phyloP scores from a whole-genome alignment of 768 basidiomycete genomes.

The Daedaleopsis nitida region DNA sequence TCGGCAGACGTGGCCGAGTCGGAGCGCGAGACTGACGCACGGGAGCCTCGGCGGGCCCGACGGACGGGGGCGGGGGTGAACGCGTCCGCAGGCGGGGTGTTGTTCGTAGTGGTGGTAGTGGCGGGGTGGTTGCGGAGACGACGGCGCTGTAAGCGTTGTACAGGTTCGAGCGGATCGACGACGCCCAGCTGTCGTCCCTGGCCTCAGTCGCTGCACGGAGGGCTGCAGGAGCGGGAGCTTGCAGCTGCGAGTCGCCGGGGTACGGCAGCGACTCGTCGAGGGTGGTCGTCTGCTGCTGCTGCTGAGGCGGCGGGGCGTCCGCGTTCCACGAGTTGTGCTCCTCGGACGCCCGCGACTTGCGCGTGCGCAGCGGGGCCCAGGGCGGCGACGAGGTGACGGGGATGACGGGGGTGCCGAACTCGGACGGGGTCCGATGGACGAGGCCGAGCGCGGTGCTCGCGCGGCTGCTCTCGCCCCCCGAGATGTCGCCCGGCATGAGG shows the following conservation, averaged over 20 bases:
- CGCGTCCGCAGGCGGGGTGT: constrained; percentile 3
- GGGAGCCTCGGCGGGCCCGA: background rate
- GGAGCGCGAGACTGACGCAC: too few species aligned
- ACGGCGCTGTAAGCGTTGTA: constrained; percentile 53
- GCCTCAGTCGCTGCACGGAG: background rate
- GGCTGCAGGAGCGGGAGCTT: too few species aligned
- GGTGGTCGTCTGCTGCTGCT: background rate
- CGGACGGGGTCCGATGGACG: constrained; percentile 15
- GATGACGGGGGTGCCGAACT: constrained; percentile 21
- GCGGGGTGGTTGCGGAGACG: constrained; percentile 21
- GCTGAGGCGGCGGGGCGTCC: background rate
- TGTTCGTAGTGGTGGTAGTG: background rate
- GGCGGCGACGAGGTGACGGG: constrained; percentile 23
- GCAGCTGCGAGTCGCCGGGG: constrained; percentile 27
- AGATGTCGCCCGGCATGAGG: constrained; percentile 46
- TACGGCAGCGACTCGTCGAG: constrained; percentile 26
- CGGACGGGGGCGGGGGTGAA: constrained; percentile 17
- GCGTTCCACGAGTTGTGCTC: background rate
- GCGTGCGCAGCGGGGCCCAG: constrained; percentile 27
- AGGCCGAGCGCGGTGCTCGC: constrained; percentile 25
- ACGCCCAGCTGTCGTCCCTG: constrained; percentile 44
- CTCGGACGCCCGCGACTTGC: background rate
- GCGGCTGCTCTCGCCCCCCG: constrained; percentile 30
- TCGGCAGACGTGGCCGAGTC: too few species aligned
- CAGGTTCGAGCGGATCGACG: constrained; percentile 44